phyloP scores from a whole-genome alignment of 306 rosid genomes.

The Malus sieversii region DNA sequence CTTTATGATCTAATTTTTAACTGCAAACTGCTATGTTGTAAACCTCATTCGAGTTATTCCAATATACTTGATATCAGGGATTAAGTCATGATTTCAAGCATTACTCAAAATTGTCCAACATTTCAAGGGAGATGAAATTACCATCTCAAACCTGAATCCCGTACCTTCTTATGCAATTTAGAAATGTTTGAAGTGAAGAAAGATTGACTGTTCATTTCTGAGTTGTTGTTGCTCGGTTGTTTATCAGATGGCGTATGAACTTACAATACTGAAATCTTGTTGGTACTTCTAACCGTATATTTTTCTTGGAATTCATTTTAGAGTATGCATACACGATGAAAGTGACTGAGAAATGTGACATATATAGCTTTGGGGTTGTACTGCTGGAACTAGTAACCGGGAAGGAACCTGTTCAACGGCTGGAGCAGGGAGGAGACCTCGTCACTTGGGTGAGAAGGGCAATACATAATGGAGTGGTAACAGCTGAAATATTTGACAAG shows the following conservation, averaged over 20 bases:
- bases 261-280: background rate
- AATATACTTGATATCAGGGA: background rate
- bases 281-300: constrained; percentile 9
- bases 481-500: constrained; percentile 51
- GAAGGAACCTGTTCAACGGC: constrained; percentile 66
- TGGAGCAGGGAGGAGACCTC: constrained; percentile 73
- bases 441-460: constrained; percentile 61
- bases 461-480: constrained; percentile 33
- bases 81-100: background rate
- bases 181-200: background rate
- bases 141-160: background rate
- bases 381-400: constrained; percentile 65
- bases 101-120: background rate
- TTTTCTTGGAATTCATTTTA: constrained; percentile 29
- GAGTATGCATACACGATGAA: constrained; percentile 84
- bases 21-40: background rate
- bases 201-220: background rate
- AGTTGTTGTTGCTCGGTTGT: background rate
- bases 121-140: background rate
- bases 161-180: no score
- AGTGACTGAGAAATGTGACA: constrained; percentile 78
- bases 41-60: background rate
- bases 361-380: constrained; percentile 77
- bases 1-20: no score
- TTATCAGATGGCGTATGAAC: background rate